Evolutionary conservation across 495 filamentous ascomycete species (phyloP).

Genomic region (Penicillium tannophilum): DNA sequence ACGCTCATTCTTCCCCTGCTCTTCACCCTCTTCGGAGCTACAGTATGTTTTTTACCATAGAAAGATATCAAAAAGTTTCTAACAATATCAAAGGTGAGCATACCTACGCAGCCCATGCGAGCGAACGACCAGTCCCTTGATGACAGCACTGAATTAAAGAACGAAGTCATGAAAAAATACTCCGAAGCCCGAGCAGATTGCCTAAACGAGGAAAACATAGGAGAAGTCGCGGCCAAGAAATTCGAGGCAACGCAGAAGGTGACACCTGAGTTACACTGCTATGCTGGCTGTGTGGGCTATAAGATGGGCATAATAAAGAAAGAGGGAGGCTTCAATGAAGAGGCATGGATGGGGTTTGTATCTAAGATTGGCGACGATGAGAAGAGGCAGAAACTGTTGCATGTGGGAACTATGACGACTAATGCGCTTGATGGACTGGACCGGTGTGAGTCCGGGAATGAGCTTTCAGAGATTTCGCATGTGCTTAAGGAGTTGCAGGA

Average conservation of each 20-base stretch:
- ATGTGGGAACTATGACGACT: background rate
- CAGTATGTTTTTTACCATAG: background rate
- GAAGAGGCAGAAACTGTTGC: background rate
- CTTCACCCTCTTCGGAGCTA: background rate
- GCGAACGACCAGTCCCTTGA: background rate
- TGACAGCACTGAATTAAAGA: background rate
- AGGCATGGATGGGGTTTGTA: background rate
- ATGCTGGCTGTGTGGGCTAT: background rate
- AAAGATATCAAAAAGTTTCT: background rate
- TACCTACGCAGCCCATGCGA: background rate
- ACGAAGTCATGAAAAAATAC: background rate
- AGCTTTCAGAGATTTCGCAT: background rate
- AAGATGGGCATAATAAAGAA: background rate
- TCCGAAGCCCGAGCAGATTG: background rate
- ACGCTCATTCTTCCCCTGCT: background rate
- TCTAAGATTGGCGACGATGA: background rate
- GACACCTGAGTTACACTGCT: background rate
- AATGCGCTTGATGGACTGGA: background rate
- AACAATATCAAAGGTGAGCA: background rate
- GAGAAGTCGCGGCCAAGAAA: background rate
- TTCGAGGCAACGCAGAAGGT: background rate
- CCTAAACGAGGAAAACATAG: background rate
- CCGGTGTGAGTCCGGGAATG: constrained; percentile 1
- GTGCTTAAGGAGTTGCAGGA: background rate
- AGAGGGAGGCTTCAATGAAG: background rate